Conservation (phyloP, 2,329 filamentous ascomycete genomes). For the Cyphellophora europaea region DNA sequence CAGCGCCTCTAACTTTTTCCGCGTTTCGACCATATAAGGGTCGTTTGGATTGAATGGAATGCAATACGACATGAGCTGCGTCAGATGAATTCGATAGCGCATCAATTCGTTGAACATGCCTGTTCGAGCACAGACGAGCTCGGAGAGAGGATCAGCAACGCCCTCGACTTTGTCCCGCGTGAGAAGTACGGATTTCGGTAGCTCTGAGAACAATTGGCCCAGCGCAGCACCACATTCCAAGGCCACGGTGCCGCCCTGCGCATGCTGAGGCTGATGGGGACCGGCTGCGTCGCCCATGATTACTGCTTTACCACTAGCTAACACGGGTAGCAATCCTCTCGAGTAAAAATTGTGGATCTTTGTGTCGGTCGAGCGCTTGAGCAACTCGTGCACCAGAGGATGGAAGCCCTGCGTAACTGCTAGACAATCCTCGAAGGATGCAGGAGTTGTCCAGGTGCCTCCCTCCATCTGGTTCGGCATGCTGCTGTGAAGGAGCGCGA, state of each 20-base stretch:
- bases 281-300: neutral
- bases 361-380: neutral
- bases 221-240: neutral
- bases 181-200: neutral
- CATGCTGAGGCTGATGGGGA: neutral
- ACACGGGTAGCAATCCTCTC: too few species aligned
- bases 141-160: neutral
- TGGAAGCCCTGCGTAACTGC: neutral
- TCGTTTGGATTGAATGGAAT: neutral
- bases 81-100: neutral
- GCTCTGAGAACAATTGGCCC: neutral
- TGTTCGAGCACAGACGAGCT: too few species aligned
- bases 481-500: slow-evolving; percentile 15
- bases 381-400: neutral
- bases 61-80: neutral
- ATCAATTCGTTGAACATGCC: neutral
- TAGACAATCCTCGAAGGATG: neutral
- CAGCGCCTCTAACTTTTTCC: neutral
- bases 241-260: neutral
- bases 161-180: neutral
- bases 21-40: neutral
- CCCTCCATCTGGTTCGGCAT: neutral
- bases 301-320: neutral
- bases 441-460: neutral
- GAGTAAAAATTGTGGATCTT: neutral